Percentiles rank a stretch among this genome's conserved stretches.
Evolutionary conservation across 2,329 filamentous ascomycete genomes (phyloP).

Genomic region (Colletotrichum siamense): DNA sequence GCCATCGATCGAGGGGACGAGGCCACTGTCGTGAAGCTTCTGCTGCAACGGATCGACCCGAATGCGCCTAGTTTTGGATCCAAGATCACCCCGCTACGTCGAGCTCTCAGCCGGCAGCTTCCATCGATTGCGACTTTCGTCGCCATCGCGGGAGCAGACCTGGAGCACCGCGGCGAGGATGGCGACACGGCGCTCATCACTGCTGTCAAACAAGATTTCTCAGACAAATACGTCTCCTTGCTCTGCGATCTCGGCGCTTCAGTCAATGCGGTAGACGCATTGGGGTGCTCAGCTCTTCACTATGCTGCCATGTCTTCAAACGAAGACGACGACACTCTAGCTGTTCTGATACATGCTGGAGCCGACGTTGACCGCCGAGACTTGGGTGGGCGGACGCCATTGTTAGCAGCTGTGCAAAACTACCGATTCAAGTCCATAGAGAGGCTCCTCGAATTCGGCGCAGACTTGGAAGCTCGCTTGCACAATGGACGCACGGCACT

Average conservation of each 20-base stretch:
- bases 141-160: constrained; percentile 25
- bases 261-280: constrained; percentile 24
- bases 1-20: constrained; percentile 28
- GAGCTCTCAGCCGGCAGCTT: constrained; percentile 24
- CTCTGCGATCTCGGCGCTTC: constrained; percentile 28
- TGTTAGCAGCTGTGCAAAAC: constrained; percentile 25
- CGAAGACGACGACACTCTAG: constrained; percentile 25
- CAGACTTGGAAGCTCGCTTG: constrained; percentile 26
- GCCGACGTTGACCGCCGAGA: constrained; percentile 24
- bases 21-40: constrained; percentile 24
- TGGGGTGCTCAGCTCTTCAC: constrained; percentile 27
- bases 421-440: constrained; percentile 15
- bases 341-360: constrained; percentile 25
- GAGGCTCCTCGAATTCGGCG: constrained; percentile 25
- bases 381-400: constrained; percentile 23
- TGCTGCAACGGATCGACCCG: constrained; percentile 25
- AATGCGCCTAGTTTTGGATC: constrained; percentile 20
- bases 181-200: constrained; percentile 26
- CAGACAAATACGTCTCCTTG: constrained; percentile 25
- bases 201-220: constrained; percentile 21
- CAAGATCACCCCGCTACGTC: constrained; percentile 23
- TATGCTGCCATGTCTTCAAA: constrained; percentile 23
- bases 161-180: constrained; percentile 21
- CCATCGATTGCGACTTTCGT: constrained; percentile 25
- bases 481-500: constrained; percentile 25